These are phyloP conservation scores for Cercophora newfieldiana DNA, from an alignment of 495 filamentous ascomycete species.

Conservation along the genomic window DNA sequence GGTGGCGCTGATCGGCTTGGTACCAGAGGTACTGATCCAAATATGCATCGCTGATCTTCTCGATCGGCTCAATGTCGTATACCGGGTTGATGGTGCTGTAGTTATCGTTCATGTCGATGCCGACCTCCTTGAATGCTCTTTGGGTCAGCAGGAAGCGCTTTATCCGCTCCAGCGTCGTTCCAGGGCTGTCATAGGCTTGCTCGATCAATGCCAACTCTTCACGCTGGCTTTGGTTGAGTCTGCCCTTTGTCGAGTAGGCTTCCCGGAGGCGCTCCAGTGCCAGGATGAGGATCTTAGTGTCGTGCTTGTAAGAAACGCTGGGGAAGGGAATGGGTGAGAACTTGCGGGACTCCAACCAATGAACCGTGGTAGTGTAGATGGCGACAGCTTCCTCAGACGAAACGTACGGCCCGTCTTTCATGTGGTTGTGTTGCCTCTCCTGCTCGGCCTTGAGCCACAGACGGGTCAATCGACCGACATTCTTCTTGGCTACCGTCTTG, in stretches of 20 bases:
- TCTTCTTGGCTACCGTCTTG: constrained; percentile 99
- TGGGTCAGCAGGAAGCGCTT: constrained; percentile 98
- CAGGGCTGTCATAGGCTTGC: constrained; percentile 97
- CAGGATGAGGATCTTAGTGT: constrained; percentile 98
- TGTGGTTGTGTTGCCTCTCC: constrained; percentile 97
- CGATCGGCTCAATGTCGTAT: constrained; percentile 98
- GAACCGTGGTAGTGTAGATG: constrained; percentile 97
- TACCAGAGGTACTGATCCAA: constrained; percentile 99
- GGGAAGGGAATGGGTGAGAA: constrained; percentile 99
- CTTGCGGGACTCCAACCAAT: constrained; percentile 98
- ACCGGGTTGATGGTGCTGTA: constrained; percentile 99
- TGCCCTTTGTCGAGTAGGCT: constrained; percentile 96
- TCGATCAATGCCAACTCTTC: constrained; percentile 97
- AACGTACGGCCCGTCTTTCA: constrained; percentile 98
- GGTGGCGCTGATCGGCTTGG: constrained; percentile 94
- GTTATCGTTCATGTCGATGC: constrained; percentile 99
- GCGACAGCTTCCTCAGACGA: constrained; percentile 98
- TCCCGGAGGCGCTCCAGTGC: constrained; percentile 92
- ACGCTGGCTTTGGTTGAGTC: constrained; percentile 95
- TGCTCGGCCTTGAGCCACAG: constrained; percentile 99
- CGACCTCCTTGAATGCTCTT: constrained; percentile 98
- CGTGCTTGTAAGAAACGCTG: constrained; percentile 98
- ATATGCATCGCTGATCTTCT: constrained; percentile 99
- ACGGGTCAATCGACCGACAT: constrained; percentile 89
- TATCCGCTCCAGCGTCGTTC: constrained; percentile 92